These are phyloP conservation scores for Bacidia rubella DNA, from an alignment of 495 filamentous ascomycete genomes.

Conservation along the genomic window DNA sequence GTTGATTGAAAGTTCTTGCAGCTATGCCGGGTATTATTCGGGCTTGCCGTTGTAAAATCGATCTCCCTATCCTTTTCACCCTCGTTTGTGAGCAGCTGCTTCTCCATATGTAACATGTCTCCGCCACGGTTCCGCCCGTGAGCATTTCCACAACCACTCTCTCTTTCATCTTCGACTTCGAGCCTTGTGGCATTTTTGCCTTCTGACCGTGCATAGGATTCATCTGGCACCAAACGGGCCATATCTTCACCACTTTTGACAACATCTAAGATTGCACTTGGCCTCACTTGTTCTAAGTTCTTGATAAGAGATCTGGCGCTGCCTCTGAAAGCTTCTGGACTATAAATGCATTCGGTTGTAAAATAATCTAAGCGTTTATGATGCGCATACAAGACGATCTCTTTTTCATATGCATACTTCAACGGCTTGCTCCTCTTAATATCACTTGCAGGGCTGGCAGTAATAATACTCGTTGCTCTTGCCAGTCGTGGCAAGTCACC, in stretches of 20 bases:
- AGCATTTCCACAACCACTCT: slow-evolving; percentile 62
- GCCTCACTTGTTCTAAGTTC: slow-evolving; percentile 80
- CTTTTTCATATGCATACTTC: slow-evolving; percentile 98
- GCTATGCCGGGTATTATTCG: slow-evolving; percentile 20
- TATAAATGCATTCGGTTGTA: slow-evolving; percentile 96
- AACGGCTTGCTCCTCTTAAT: slow-evolving; percentile 90
- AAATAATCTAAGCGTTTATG: slow-evolving; percentile 97
- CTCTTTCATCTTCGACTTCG: slow-evolving; percentile 42
- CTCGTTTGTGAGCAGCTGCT: slow-evolving; percentile 56
- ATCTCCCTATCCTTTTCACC: slow-evolving; percentile 50
- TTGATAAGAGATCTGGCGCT: slow-evolving; percentile 87
- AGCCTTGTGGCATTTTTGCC: slow-evolving; percentile 13
- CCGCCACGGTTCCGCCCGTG: slow-evolving; percentile 57
- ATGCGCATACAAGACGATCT: slow-evolving; percentile 94
- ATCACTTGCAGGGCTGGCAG: slow-evolving; percentile 55
- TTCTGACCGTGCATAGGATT: slow-evolving; percentile 20
- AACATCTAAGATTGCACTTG: slow-evolving; percentile 88
- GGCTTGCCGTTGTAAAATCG: slow-evolving; percentile 41
- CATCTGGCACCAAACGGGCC: slow-evolving; percentile 66
- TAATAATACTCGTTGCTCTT: slow-evolving; percentile 85
- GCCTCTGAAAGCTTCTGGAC: slow-evolving; percentile 92
- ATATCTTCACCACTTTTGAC: slow-evolving; percentile 94
- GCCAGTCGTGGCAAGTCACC: slow-evolving; percentile 81
- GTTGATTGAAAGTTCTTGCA: slow-evolving; percentile 17
- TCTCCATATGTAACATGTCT: slow-evolving; percentile 92